Percentiles rank a stretch among this genome's conserved stretches.
These are phyloP conservation scores for Phoenix roebelenii DNA, from an alignment of 176 grass and related monocot genomes.

Conservation along the genomic window DNA sequence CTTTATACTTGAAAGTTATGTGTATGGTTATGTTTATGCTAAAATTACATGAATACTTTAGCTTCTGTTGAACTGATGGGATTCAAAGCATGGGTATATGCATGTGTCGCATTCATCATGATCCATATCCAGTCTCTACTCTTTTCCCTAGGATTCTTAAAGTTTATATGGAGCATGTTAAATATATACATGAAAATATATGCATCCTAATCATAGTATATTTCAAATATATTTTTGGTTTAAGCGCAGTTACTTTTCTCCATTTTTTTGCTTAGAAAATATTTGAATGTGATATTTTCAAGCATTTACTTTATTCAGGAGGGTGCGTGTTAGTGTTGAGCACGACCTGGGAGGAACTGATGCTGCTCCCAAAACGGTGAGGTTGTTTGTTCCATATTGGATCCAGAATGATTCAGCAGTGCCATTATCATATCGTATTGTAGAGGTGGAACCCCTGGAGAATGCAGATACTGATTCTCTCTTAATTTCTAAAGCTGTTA, in stretches of 20 bases:
- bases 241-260: background rate
- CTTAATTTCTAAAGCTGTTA: constrained; percentile 50
- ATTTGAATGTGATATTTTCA: constrained; percentile 21
- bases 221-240: no score
- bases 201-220: no score
- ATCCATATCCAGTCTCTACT: no score
- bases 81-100: no score
- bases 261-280: background rate
- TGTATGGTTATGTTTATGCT: no score
- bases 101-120: no score
- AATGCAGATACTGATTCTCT: constrained; percentile 48
- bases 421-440: constrained; percentile 71
- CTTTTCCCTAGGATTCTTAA: no score
- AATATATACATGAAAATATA: no score
- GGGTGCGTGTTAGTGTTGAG: constrained; percentile 86
- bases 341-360: constrained; percentile 78
- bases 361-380: constrained; percentile 72
- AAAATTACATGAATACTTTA: no score
- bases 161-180: no score
- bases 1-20: no score
- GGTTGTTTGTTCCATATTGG: constrained; percentile 98
- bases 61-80: no score
- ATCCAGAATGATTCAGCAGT: constrained; percentile 78
- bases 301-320: constrained; percentile 38
- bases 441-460: constrained; percentile 63